Evolutionary conservation across 202 grass and related monocot species (phyloP), one percentile per base, ranked within the genome.

Genomic region (Schoenoplectus tabernaemontani): DNA sequence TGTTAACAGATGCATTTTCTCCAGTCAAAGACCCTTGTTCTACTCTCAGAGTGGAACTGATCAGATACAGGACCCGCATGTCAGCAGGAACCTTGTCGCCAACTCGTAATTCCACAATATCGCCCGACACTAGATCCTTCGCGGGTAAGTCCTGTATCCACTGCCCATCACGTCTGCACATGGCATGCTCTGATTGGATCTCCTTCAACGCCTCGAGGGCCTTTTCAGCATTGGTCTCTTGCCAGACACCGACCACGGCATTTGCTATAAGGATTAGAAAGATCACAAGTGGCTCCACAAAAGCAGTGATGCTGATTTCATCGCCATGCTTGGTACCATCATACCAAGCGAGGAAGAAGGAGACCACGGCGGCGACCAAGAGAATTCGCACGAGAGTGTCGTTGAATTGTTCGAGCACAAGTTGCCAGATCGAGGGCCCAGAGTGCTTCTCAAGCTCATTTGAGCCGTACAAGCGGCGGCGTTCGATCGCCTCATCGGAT

Each of bases 191-290:
- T 0, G 83, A 95, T 81, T 98, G 91, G 81, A 98, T 92, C 87
- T 92, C 90, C 9, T 86, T 85, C 10, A 98, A 82, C n/a, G 96
- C 96, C 51, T 89, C 90, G 0, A 98, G 90, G 0, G 96, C 91
- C 60, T 85, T 87, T 88, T 95, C 91, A 19, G 96, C 96, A 84
- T 98, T 98, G 85, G 74, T 89, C 83, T 98, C 96, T 86, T 98
- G 96, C 91, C 91, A 95, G 1, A 98, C 87, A 0, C 96, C 95
- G 13, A 98, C 96, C 17, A 89, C 88, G 9, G 96, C 96, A 84
- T 98, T 98, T 19, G 88, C 78, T 43, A 95, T 87, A n/a, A 98
- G 88, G 73, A 98, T 98, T 67, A 98, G 84, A 82, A 98, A 95
- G 80, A 98, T 98, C 39, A 98, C 91, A 64, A 98, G 69, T 32